phyloP scores from a whole-genome alignment of 1,139 yeast genomes.

The Hemisphaericaspora lyxosophila region DNA sequence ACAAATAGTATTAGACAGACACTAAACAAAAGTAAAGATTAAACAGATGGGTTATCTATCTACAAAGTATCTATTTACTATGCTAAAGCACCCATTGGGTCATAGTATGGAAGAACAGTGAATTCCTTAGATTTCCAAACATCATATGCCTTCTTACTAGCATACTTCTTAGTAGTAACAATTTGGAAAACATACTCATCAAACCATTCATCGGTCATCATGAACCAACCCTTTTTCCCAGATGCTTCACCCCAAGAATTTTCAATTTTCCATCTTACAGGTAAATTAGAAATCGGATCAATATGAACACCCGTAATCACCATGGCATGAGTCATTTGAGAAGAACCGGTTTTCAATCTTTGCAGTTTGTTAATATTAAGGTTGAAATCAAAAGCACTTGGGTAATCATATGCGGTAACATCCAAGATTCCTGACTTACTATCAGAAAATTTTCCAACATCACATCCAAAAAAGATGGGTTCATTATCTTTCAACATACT shows the following conservation, averaged over 20 bases:
- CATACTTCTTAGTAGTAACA: conserved; percentile 61
- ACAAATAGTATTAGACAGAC: no score
- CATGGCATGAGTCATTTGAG: conserved; percentile 88
- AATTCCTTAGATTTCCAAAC: conserved; percentile 54
- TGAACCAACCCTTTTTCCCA: conserved; percentile 73
- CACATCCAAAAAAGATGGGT: conserved; percentile 83
- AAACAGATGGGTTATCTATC: no score
- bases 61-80: no score
- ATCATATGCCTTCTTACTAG: conserved; percentile 42
- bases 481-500: conserved; percentile 67
- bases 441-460: conserved; percentile 73
- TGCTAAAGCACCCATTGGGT: conserved; percentile 87
- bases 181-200: conserved; percentile 82
- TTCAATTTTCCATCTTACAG: conserved; percentile 79
- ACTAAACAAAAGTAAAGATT: no score
- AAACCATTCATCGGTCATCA: conserved; percentile 83
- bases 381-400: conserved; percentile 58
- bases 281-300: conserved; percentile 38
- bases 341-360: conserved; percentile 53
- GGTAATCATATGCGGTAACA: conserved; percentile 62
- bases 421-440: conserved; percentile 68
- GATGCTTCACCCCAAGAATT: conserved; percentile 82
- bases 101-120: conserved; percentile 69
- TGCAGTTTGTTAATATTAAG: conserved; percentile 52
- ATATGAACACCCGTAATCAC: conserved; percentile 70